Base-by-base conservation (phyloP, 139 green algal genomes). In the Chlorella sp. region DNA sequence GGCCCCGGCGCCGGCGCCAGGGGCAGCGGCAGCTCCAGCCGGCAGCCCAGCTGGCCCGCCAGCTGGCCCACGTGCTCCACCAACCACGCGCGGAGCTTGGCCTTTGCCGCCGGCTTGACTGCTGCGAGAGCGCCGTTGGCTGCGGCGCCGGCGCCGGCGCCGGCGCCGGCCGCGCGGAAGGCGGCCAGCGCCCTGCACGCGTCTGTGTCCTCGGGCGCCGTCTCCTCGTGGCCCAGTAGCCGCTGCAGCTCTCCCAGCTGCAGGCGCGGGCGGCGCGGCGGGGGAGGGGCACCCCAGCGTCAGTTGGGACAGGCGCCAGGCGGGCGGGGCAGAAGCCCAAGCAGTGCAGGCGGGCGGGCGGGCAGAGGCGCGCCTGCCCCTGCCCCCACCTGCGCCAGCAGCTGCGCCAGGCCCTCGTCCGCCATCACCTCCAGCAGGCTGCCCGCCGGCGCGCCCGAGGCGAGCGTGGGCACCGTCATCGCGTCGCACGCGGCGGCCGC, bases 351-450 rank as follows among this genome's bases (percentile, higher is more conserved):
- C 1, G 5, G 29, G 56, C 3, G 21, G 29, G n/a, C 6, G 3
- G 56, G 6, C 7, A 21, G 9, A 11, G n/a, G 56, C 29, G 19
- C 3, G 56, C 8, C 56, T 23, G n/a, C 66, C 33, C 23, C 23
- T 43, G 25, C 29, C 41, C 71, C 35, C 11, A 64, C 67, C 76
- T 81, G 78, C 36, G 59, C 6, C 4, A 80, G 56, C 53, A 91
- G 74, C 29, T 72, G 9, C 0, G 55, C 71, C 58, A 87, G 68
- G 64, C 84, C 78, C 3, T 71, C 61, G 8, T 84, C 79, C 1
- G 56, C 79, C 62, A 80, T 78, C 31, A 77, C 75, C 5, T 90
- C 75, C 33, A 88, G 79, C 79, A 90, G 80, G 53, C 33, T 74
- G 41, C 29, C 1, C 0, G 71, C 66, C 0, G 65, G 75, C 21